These are phyloP conservation scores for Gracilaria gracilis DNA, from an alignment of 23 red algal species.

Conservation along the genomic window DNA sequence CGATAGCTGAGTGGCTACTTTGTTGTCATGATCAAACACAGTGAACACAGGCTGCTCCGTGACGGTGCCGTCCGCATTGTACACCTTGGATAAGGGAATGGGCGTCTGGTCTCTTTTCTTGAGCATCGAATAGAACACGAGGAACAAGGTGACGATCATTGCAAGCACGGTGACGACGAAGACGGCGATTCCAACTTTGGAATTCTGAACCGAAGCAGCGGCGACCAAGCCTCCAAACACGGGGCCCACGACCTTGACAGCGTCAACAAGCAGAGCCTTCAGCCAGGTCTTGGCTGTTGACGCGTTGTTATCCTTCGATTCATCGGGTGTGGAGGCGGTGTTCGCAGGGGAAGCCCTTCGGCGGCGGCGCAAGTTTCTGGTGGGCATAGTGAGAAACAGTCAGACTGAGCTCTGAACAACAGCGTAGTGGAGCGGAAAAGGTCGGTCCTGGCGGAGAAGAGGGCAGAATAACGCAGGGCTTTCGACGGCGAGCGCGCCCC, in stretches of 20 bases:
- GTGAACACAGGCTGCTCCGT: constrained; percentile 14
- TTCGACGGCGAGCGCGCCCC: not conserved
- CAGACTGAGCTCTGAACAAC: too few relatives aligned
- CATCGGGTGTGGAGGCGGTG: not conserved
- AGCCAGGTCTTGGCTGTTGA: not conserved
- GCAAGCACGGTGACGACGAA: constrained; percentile 24
- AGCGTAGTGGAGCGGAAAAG: too few relatives aligned
- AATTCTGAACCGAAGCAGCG: constrained; percentile 33
- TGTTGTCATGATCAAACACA: constrained; percentile 63
- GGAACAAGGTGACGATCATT: constrained; percentile 6
- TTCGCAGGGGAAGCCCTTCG: not conserved
- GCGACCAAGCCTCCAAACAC: constrained; percentile 8
- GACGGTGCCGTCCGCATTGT: constrained; percentile 47
- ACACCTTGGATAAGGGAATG: constrained; percentile 32
- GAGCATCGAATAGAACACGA: constrained; percentile 41
- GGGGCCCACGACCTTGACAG: not conserved
- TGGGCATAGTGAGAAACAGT: not conserved
- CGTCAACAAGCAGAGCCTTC: not conserved
- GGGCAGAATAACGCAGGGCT: too few relatives aligned
- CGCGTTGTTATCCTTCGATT: not conserved
- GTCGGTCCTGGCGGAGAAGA: too few relatives aligned
- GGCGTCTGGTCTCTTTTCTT: constrained; percentile 31
- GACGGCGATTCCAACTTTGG: constrained; percentile 10
- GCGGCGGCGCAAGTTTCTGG: not conserved
- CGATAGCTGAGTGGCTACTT: constrained; percentile 43